These are phyloP conservation scores for Polyporus arcularius DNA, from an alignment of 768 basidiomycete species.

Conservation along the genomic window DNA sequence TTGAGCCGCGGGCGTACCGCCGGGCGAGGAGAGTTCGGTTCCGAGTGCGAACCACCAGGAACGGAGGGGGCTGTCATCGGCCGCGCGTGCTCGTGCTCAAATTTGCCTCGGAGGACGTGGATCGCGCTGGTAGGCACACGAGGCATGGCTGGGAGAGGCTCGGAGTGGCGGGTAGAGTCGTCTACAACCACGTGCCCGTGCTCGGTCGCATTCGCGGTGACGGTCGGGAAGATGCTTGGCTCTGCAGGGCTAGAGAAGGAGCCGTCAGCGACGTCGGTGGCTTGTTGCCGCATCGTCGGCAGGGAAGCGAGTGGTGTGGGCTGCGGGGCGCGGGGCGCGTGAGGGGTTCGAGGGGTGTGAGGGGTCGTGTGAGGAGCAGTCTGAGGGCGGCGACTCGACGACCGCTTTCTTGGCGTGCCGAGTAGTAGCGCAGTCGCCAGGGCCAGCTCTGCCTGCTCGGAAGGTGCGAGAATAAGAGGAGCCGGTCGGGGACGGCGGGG, in stretches of 20 bases:
- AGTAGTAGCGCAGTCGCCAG: not conserved
- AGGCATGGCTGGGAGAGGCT: constrained; percentile 3
- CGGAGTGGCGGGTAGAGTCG: not conserved
- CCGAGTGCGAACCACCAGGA: constrained; percentile 1
- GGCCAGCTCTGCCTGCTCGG: constrained; percentile 3
- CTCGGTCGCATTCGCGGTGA: not conserved
- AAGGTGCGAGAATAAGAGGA: constrained; percentile 12
- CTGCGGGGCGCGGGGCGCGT: not conserved
- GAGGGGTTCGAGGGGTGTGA: not conserved
- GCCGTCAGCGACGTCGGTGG: not conserved
- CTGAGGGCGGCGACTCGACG: not conserved
- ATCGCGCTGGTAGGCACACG: constrained; percentile 1
- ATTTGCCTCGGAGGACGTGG: not conserved
- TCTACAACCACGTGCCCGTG: not conserved
- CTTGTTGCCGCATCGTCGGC: not conserved
- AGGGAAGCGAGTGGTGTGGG: not conserved
- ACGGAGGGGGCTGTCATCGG: not conserved
- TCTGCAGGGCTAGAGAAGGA: not conserved
- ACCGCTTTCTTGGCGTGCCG: not conserved
- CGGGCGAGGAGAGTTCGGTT: constrained; percentile 12
- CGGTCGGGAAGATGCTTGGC: not conserved
- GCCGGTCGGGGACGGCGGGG: constrained; percentile 10
- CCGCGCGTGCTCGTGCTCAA: not conserved
- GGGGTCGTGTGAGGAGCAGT: not conserved
- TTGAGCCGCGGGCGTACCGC: constrained; percentile 12